These are phyloP conservation scores for Aureobasidium lini DNA, from an alignment of 2,329 filamentous ascomycete genomes.

Conservation along the genomic window DNA sequence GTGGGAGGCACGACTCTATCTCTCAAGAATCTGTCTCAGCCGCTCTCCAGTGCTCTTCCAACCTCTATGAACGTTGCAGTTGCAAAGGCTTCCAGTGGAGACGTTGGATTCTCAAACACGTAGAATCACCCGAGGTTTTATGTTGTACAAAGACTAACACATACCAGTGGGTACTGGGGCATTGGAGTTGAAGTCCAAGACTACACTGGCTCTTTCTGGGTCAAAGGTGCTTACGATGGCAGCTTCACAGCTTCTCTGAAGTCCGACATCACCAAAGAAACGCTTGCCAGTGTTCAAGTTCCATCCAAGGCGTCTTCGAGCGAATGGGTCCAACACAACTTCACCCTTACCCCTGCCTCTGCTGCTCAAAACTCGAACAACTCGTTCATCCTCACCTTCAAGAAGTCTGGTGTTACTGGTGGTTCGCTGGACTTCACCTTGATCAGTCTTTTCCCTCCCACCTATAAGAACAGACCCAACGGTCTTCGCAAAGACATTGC, in stretches of 20 bases:
- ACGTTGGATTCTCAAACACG: constrained; percentile 38
- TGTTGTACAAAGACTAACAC: background rate
- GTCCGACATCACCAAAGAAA: constrained; percentile 17
- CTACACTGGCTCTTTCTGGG: constrained; percentile 31
- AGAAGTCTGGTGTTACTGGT: constrained; percentile 34
- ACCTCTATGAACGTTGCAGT: constrained; percentile 40
- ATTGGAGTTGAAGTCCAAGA: constrained; percentile 22
- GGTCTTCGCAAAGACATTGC: constrained; percentile 51
- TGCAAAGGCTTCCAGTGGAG: constrained; percentile 30
- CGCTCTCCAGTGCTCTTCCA: constrained; percentile 47
- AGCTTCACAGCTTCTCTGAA: constrained; percentile 22
- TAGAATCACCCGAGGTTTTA: constrained; percentile 23
- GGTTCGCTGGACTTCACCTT: constrained; percentile 50
- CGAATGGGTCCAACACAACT: constrained; percentile 21
- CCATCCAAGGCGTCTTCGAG: background rate
- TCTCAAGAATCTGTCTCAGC: constrained; percentile 39
- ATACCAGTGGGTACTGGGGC: constrained; percentile 24
- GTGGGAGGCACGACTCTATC: constrained; percentile 44
- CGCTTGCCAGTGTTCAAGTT: constrained; percentile 14
- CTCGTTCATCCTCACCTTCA: constrained; percentile 49
- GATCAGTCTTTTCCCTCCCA: constrained; percentile 54
- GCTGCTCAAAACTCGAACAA: constrained; percentile 23
- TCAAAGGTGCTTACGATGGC: constrained; percentile 26
- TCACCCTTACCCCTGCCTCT: constrained; percentile 23
- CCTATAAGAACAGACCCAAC: constrained; percentile 50